Conservation (phyloP, 2,329 filamentous ascomycete genomes). For the Botrytis fragariae region DNA sequence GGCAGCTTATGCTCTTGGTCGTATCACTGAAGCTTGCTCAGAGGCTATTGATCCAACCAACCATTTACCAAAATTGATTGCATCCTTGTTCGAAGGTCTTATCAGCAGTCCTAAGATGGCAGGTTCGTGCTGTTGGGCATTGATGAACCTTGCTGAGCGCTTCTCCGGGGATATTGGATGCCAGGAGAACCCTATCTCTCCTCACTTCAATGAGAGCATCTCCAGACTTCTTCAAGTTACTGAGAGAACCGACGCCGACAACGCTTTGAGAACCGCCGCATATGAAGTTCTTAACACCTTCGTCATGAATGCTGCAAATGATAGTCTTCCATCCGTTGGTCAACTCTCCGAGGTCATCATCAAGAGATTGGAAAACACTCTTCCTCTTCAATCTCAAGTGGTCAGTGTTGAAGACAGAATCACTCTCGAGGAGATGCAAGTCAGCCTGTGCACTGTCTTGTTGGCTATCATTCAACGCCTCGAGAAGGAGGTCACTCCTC, state of each 20-base stretch:
- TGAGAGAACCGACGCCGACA: constrained; percentile 77
- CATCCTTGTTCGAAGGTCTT: constrained; percentile 84
- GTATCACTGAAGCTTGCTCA: constrained; percentile 91
- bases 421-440: constrained; percentile 96
- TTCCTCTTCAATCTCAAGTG: constrained; percentile 86
- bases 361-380: constrained; percentile 84
- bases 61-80: constrained; percentile 82
- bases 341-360: constrained; percentile 84
- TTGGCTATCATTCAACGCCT: constrained; percentile 88
- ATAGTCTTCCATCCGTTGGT: constrained; percentile 78
- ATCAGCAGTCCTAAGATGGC: constrained; percentile 95
- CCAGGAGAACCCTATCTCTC: constrained; percentile 75
- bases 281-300: constrained; percentile 98
- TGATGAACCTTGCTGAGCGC: constrained; percentile 97
- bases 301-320: constrained; percentile 83
- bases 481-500: constrained; percentile 85
- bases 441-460: constrained; percentile 85
- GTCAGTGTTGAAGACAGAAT: constrained; percentile 97
- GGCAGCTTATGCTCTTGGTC: constrained; percentile 90
- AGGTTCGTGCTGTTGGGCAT: constrained; percentile 95
- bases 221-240: constrained; percentile 82
- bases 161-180: constrained; percentile 85
- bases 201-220: constrained; percentile 91
- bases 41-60: constrained; percentile 82
- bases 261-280: constrained; percentile 86